These are phyloP conservation scores for Coemansia sp. DNA, from an alignment of 192 early-diverging fungal species.

Conservation along the genomic window DNA sequence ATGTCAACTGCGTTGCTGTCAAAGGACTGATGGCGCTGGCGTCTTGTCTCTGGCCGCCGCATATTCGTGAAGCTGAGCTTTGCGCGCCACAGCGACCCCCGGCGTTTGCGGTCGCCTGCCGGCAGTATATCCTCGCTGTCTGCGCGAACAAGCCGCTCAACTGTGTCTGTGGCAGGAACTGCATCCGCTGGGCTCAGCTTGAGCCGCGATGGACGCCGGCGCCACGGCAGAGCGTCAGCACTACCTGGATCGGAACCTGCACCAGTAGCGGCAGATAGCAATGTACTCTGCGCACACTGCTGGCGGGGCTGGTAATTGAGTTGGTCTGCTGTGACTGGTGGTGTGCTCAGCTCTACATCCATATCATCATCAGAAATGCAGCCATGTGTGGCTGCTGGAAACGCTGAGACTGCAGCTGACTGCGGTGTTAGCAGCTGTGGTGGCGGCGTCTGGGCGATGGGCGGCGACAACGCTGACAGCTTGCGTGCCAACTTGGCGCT, in stretches of 20 bases:
- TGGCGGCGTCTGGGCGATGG: slow-evolving; percentile 12
- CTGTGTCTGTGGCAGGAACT: background rate
- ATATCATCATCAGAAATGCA: slow-evolving; percentile 23
- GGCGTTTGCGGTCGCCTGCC: slow-evolving; percentile 30
- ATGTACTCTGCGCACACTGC: background rate
- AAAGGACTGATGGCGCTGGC: slow-evolving; percentile 44
- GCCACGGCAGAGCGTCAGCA: slow-evolving; percentile 1
- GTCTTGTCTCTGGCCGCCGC: slow-evolving; percentile 46
- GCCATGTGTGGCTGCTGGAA: slow-evolving; percentile 11
- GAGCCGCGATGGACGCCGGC: slow-evolving; percentile 23
- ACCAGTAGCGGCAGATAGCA: background rate
- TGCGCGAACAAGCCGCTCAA: background rate
- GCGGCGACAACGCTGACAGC: slow-evolving; percentile 24
- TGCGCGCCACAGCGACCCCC: slow-evolving; percentile 46
- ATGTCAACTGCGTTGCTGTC: slow-evolving; percentile 48
- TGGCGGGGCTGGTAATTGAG: background rate
- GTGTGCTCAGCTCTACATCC: background rate
- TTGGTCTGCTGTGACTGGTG: slow-evolving; percentile 15
- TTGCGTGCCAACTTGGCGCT: slow-evolving; percentile 32
- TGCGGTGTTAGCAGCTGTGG: slow-evolving; percentile 25
- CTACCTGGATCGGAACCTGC: background rate
- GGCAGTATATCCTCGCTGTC: background rate
- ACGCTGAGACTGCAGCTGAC: slow-evolving; percentile 15
- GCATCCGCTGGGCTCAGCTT: slow-evolving; percentile 3
- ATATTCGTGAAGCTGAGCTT: slow-evolving; percentile 49